Evolutionary conservation across 371 early-diverging fungal species (phyloP).

Genomic region (Enterocytospora artemiae): DNA sequence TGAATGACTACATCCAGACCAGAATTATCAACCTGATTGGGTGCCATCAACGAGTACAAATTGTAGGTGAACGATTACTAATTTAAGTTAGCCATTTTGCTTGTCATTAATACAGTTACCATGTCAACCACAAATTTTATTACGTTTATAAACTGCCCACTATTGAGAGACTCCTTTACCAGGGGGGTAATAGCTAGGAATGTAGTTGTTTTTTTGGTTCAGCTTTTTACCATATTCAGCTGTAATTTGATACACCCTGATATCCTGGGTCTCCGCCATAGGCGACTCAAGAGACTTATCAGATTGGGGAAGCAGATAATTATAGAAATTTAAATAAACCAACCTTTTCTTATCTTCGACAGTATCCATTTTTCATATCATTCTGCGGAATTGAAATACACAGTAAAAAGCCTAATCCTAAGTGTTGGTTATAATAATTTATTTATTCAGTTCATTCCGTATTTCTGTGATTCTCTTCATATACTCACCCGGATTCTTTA

Average conservation of each 20-base stretch:
- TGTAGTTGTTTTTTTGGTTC: not conserved
- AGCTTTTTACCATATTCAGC: not conserved
- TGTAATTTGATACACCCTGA: not conserved
- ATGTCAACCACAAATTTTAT: not conserved
- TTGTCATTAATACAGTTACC: not conserved
- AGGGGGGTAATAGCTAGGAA: not conserved
- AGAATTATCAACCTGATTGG: slow-evolving; percentile 15
- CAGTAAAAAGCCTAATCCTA: too few species aligned
- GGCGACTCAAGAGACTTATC: not conserved
- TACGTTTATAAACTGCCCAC: not conserved
- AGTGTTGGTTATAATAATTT: too few species aligned
- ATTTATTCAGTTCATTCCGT: not conserved
- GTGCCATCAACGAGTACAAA: slow-evolving; percentile 1
- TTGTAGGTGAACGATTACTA: too few species aligned
- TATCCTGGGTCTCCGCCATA: not conserved
- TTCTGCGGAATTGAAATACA: too few species aligned
- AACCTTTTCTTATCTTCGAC: not conserved
- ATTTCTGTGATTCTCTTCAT: not conserved
- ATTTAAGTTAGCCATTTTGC: not conserved
- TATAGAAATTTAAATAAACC: not conserved
- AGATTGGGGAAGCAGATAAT: not conserved
- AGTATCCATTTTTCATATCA: too few species aligned
- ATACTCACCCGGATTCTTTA: not conserved
- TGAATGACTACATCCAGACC: slow-evolving; percentile 14
- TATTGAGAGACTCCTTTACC: not conserved